Evolutionary conservation across 2,329 filamentous ascomycete genomes (phyloP).

Genomic region (Fusarium austroafricanum): DNA sequence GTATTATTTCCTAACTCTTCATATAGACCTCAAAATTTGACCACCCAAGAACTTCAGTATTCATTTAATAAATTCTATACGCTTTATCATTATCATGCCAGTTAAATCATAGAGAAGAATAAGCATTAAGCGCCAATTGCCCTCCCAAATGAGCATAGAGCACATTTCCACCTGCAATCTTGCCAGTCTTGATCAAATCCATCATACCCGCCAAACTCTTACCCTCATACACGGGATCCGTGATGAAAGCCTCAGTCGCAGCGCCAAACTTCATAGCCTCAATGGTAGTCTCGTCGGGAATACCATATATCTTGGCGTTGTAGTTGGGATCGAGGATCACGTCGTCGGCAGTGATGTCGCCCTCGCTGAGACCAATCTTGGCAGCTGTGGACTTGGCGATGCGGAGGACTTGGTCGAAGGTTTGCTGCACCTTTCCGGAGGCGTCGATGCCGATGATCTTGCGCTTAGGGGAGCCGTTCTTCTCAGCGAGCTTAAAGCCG

Average conservation of each 20-base stretch:
- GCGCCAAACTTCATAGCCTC: constrained; percentile 77
- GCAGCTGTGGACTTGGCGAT: constrained; percentile 73
- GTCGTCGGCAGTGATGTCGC: constrained; percentile 71
- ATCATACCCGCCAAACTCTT: constrained; percentile 80
- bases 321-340: constrained; percentile 71
- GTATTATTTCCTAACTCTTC: neutral
- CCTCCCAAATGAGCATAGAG: constrained; percentile 79
- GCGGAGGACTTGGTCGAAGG: constrained; percentile 71
- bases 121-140: constrained; percentile 76
- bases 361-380: constrained; percentile 70
- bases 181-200: constrained; percentile 71
- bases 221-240: constrained; percentile 80
- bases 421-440: constrained; percentile 61
- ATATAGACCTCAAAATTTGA: no score
- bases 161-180: constrained; percentile 73
- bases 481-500: constrained; percentile 74
- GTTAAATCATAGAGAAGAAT: constrained; percentile 54
- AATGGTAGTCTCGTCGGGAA: constrained; percentile 73
- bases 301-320: constrained; percentile 75
- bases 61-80: constrained; percentile 1
- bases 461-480: constrained; percentile 57
- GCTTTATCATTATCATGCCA: constrained; percentile 16
- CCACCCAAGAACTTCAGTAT: neutral
- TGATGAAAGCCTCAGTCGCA: constrained; percentile 76
- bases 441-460: constrained; percentile 74